Evolutionary conservation across 129 eudicot species (phyloP), one percentile per base, ranked within the genome.

Genomic region (Pulicaria dysenterica): DNA sequence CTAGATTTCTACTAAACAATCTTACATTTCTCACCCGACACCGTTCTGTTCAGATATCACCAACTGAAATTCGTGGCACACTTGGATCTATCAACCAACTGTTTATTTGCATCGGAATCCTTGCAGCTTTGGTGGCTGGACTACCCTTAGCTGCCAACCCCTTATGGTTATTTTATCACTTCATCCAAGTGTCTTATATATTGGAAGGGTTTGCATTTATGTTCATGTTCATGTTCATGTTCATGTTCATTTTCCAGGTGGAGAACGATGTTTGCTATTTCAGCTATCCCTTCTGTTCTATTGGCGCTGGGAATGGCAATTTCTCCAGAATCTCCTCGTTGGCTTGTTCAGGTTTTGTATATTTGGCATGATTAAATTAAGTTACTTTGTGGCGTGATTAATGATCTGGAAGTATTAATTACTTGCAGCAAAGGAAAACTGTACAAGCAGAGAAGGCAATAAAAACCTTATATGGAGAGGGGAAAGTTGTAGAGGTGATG

Each of bases 1-100:
- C 66, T 46, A 31, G 80, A 42, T 51, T 70, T 50, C 6, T 70
- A n/a, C 8, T 55, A 13, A 55, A 62, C 10, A 3, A 31, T 37
- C 48, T 59, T 73, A 7, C 68, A 31, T 31, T 67, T 36, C 56
- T 70, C 43, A 70, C 62, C 50, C 74, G 59, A 80, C 9, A 34
- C 5, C 13, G 67, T 6, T 69, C 75, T 51, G 72, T 58, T 54
- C 48, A 92, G 98, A 92, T 92, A 72, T 89, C 98, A 85, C 98
- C 98, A 42, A 92, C 98, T 38, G 98, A 92, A 74, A 92, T 92
- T 68, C 91, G 98, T 54, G 98, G 96, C 65, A 90, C 98, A 14
- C 98, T 92, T 82, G 98, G 98, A 61, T 86, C 98, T 65, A 86
- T 87, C 82, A 92, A 92, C 86, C 98, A 92, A 73, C 72, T 92